A percentile compares a stretch with the other conserved stretches of the same genome.
Evolutionary conservation across 352 stramenopile genomes (phyloP).

Genomic region (Phytophthora citrophthora): DNA sequence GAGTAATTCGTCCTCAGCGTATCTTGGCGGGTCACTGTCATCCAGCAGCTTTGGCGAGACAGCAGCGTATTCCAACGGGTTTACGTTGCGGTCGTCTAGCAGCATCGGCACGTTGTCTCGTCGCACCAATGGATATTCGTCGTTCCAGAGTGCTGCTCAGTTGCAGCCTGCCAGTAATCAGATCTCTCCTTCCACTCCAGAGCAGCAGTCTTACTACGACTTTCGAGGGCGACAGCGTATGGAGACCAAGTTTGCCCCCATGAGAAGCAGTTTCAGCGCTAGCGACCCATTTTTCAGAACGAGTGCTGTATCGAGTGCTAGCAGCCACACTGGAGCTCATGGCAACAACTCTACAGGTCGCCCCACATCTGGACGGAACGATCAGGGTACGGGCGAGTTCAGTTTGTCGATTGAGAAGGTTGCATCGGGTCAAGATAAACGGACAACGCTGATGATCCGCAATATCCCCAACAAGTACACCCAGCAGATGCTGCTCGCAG

Average conservation of each 20-base stretch:
- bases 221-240: constrained; percentile 26
- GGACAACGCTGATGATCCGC: constrained; percentile 99
- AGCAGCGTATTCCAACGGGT: constrained; percentile 27
- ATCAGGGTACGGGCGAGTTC: constrained; percentile 77
- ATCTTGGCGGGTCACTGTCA: constrained; percentile 37
- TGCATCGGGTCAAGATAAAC: constrained; percentile 88
- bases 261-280: constrained; percentile 31
- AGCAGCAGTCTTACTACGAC: constrained; percentile 39
- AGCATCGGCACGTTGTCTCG: constrained; percentile 25
- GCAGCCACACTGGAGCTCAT: constrained; percentile 8
- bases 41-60: constrained; percentile 37
- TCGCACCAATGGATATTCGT: constrained; percentile 32
- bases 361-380: constrained; percentile 48
- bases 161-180: constrained; percentile 35
- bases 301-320: constrained; percentile 11
- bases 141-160: constrained; percentile 32
- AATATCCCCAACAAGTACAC: constrained; percentile 99
- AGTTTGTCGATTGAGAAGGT: constrained; percentile 81
- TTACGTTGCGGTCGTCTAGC: constrained; percentile 23
- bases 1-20: constrained; percentile 53
- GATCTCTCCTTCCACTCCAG: constrained; percentile 15
- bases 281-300: constrained; percentile 31
- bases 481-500: constrained; percentile 97
- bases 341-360: constrained; percentile 14
- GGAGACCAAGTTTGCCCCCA: constrained; percentile 29